Percentiles rank a stretch among this genome's conserved stretches.
Evolutionary conservation across 345 rosid species (phyloP).

Genomic region (Cochlearia excelsa): DNA sequence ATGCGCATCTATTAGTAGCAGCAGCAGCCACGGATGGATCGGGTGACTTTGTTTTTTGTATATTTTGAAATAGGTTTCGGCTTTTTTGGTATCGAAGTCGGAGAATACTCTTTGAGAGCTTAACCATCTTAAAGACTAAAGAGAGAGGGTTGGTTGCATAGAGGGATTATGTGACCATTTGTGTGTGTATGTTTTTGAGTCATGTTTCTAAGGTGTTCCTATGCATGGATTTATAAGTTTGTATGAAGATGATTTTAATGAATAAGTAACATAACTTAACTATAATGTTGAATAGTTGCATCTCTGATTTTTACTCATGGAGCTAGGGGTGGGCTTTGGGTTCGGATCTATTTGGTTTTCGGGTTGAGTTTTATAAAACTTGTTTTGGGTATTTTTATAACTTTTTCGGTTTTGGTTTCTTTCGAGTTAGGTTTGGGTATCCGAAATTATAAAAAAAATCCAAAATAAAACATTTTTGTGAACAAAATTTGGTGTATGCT

Average conservation of each 20-base stretch:
- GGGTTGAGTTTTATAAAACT: too few species aligned
- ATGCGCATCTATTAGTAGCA: slow-evolving; percentile 59
- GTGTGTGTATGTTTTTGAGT: slow-evolving; percentile 1
- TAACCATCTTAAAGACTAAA: neutral
- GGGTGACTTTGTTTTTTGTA: slow-evolving; percentile 16
- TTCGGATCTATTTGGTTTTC: too few species aligned
- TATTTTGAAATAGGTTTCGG: slow-evolving; percentile 24
- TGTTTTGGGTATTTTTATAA: too few species aligned
- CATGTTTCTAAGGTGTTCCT: slow-evolving; percentile 13
- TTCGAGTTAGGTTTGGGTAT: too few species aligned
- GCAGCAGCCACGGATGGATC: slow-evolving; percentile 37
- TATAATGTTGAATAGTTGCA: neutral
- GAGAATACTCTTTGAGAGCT: slow-evolving; percentile 6
- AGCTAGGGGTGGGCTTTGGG: too few species aligned
- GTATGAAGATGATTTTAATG: slow-evolving; percentile 19
- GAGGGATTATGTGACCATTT: slow-evolving; percentile 11
- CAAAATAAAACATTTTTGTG: too few species aligned
- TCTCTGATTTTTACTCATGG: neutral
- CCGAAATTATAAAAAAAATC: too few species aligned
- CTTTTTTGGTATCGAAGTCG: slow-evolving; percentile 2
- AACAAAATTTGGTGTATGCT: too few species aligned
- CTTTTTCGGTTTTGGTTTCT: too few species aligned
- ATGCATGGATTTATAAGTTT: slow-evolving; percentile 14
- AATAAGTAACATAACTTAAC: slow-evolving; percentile 10
- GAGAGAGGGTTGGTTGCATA: slow-evolving; percentile 18